Conservation (phyloP, 371 early-diverging fungal species). For the Thermomucor indicae-seudaticae region DNA sequence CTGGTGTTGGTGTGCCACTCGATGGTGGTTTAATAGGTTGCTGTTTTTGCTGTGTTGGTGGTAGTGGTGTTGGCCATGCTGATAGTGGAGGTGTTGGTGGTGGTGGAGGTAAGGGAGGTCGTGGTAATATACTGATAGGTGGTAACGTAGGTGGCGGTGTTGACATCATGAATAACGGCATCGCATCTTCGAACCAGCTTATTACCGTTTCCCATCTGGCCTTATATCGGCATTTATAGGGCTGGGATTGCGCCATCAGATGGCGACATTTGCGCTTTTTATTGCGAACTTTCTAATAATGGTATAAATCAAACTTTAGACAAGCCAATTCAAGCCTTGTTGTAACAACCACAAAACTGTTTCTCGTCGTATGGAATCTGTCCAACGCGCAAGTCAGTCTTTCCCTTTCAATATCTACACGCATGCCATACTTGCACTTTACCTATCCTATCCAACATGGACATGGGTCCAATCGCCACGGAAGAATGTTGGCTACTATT, state of each 20-base stretch:
- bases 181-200: not conserved
- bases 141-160: constrained; percentile 8
- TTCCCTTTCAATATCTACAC: too few relatives aligned
- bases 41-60: too few relatives aligned
- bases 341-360: constrained; percentile 16
- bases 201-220: not conserved
- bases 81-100: constrained; percentile 3
- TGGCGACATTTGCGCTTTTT: constrained; percentile 10
- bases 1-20: constrained; percentile 15
- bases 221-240: too few relatives aligned
- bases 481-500: constrained; percentile 4
- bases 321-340: constrained; percentile 11
- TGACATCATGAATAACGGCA: not conserved
- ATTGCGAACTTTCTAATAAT: not conserved
- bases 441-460: constrained; percentile 16
- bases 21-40: not conserved
- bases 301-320: constrained; percentile 4
- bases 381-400: too few relatives aligned
- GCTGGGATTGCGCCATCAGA: constrained; percentile 11
- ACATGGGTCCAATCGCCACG: constrained; percentile 26
- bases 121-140: constrained; percentile 9
- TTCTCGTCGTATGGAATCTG: constrained; percentile 20
- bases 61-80: not conserved
- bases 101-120: constrained; percentile 1
- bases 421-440: not conserved